These are phyloP conservation scores for Sordariomycetes sp. DNA, from an alignment of 2,329 filamentous ascomycete genomes.

Conservation along the genomic window DNA sequence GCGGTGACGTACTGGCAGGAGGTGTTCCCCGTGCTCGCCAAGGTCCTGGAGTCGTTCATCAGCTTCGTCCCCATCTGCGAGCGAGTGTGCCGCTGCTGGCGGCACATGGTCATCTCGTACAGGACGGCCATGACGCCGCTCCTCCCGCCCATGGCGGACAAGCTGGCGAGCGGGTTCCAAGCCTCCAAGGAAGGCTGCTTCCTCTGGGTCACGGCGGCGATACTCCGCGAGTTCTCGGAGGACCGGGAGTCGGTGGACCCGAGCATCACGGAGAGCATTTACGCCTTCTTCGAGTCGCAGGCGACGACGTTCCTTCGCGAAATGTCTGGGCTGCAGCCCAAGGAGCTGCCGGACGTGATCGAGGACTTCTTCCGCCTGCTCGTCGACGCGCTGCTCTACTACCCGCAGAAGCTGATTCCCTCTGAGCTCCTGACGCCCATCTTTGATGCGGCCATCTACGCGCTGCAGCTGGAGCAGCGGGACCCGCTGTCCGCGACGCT, in stretches of 20 bases:
- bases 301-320: slow-evolving; percentile 80
- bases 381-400: slow-evolving; percentile 85
- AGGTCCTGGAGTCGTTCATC: slow-evolving; percentile 79
- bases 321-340: slow-evolving; percentile 66
- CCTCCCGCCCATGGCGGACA: slow-evolving; percentile 74
- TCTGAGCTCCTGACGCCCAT: slow-evolving; percentile 71
- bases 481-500: slow-evolving; percentile 84
- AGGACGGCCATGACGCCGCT: slow-evolving; percentile 78
- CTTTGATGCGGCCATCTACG: slow-evolving; percentile 75
- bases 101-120: slow-evolving; percentile 94
- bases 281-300: slow-evolving; percentile 89
- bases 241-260: slow-evolving; percentile 75
- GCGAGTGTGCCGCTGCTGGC: slow-evolving; percentile 87
- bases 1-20: slow-evolving; percentile 95
- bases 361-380: slow-evolving; percentile 94
- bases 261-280: slow-evolving; percentile 75
- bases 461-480: slow-evolving; percentile 77
- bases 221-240: slow-evolving; percentile 89
- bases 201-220: slow-evolving; percentile 94
- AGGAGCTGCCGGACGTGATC: slow-evolving; percentile 70
- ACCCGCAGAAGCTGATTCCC: slow-evolving; percentile 69
- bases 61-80: slow-evolving; percentile 82
- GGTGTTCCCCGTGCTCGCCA: slow-evolving; percentile 76
- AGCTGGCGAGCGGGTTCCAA: slow-evolving; percentile 74
- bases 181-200: slow-evolving; percentile 88